These are phyloP conservation scores for Skeletonema tropicum DNA, from an alignment of 108 stramenopile species.

Conservation along the genomic window DNA sequence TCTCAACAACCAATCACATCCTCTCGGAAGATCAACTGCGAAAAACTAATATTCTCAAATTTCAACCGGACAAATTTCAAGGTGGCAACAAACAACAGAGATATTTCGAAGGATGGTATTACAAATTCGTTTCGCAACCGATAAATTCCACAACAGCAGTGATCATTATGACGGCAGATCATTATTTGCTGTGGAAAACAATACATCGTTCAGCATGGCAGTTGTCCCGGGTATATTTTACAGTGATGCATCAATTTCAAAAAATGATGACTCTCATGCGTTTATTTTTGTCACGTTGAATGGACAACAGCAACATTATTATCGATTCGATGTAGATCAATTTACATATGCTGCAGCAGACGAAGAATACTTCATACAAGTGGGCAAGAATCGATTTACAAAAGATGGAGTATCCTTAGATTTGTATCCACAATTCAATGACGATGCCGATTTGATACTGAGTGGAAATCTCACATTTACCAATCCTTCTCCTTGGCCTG, in stretches of 20 bases:
- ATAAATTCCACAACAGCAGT: not conserved
- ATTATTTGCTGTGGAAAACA: not conserved
- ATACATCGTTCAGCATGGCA: conserved; percentile 27
- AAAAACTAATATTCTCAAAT: conserved; percentile 15
- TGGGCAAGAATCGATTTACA: conserved; percentile 35
- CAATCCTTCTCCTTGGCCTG: conserved; percentile 35
- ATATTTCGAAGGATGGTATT: conserved; percentile 45
- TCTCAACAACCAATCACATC: not conserved
- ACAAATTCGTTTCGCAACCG: conserved; percentile 30
- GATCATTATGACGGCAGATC: not conserved
- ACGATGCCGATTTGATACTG: conserved; percentile 30
- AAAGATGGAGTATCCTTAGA: conserved; percentile 24
- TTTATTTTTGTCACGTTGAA: conserved; percentile 45
- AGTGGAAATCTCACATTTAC: conserved; percentile 21
- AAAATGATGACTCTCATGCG: conserved; percentile 36
- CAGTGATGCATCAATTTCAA: conserved; percentile 10
- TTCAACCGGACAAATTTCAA: conserved; percentile 39
- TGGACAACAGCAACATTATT: conserved; percentile 39
- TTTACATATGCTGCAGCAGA: conserved; percentile 22
- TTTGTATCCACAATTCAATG: conserved; percentile 21
- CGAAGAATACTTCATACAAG: conserved; percentile 27
- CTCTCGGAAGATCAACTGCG: conserved; percentile 12
- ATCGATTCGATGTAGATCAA: conserved; percentile 22
- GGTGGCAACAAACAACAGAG: conserved; percentile 15
- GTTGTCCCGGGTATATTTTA: conserved; percentile 42